Base-by-base conservation (phyloP, 208 protist genomes). In the Trypanosoma lewisi region DNA sequence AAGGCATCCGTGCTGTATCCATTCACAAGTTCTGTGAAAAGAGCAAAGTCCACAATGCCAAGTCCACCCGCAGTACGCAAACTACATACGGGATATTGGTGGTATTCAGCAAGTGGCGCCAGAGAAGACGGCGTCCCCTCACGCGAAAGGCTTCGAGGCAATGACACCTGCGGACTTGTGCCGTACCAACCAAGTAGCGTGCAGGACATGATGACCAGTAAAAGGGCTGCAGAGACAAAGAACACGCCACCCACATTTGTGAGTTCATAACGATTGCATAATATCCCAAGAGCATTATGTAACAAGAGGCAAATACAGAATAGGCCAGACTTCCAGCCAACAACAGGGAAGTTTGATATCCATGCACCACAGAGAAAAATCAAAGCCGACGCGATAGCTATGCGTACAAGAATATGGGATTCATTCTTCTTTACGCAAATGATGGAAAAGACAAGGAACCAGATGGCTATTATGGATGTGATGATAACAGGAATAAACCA, bases 121-220 rank as follows among this genome's bases (percentile, higher is more conserved):
- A 80, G 37, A 14, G 30, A 17, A 25, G 66, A 51, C 36, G 72
- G 50, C 45, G 63, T 2, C 6, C 28, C 25, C 9, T n/a, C 52
- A 12, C 67, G 51, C 39, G 82, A 41, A 3, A 85, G 59, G 60
- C 80, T 88, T 37, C 75, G 70, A 17, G 72, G 70, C 4, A 2
- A 30, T 2, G 41, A 67, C 66, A 73, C 75, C 52, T 75, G 63
- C 33, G 63, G 54, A 34, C 70, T 75, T 25, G 78, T 85, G 39
- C 86, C 83, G 42, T 84, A 78, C 77, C 80, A 90, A 19, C 83
- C 86, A 6, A 93, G 70, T 28, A 93, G 62, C 33, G 83, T 67
- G 56, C 73, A 80, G 19, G 76, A 65, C 42, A 88, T 45, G 34
- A 53, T 55, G 2, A 93, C 62, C 27, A 89, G 60, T 28, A 82